Base-by-base conservation (phyloP, 106 monocot species). In the Phalaenopsis aphrodite region DNA sequence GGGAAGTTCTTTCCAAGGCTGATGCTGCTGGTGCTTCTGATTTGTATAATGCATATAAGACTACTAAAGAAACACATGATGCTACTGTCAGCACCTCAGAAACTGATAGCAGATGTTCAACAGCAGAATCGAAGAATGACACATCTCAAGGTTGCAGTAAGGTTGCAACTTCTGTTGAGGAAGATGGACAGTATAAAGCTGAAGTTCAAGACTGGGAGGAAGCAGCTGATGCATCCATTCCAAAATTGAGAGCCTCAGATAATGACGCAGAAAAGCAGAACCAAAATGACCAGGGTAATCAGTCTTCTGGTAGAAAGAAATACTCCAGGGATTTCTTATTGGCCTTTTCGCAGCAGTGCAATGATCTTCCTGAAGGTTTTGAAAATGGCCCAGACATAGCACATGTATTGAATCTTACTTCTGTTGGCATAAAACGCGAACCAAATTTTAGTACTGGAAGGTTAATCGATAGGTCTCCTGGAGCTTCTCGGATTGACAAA, bases 1-100 rank as follows among this genome's bases (percentile, higher is more conserved):
- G 81, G 41, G 92, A 87, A 30, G 75, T 87, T 82, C 80, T 87
- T 77, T 92, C 81, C 15, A 92, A 86, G 78, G 92, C 92, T 38
- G 92, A 92, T 88, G 85, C 87, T 84, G 86, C 84, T 65, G 89
- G 87, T 30, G 79, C 84, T 12, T 86, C 85, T 77, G 92, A 92
- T 86, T 87, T 89, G 9, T 92, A 92, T 69, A 86, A 86, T 87
- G 89, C 92, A 69, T 92, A 89, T 69, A 92, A 92, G 80, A 82
- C 87, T 3, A 83, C 89, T 46, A 81, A 84, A 69, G 87, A 92
- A 85, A 92, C 87, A 52, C 43, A 41, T 17, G 81, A 81, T 75
- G 15, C 42, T 52, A 52, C 52, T 68, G 55, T 65, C 14, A 41
- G 41, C 55, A 23, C 58, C 30, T 67, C 49, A 55, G 87, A 83